Evolutionary conservation across 768 basidiomycete species (phyloP).

Genomic region (Punctularia strigosozonata): DNA sequence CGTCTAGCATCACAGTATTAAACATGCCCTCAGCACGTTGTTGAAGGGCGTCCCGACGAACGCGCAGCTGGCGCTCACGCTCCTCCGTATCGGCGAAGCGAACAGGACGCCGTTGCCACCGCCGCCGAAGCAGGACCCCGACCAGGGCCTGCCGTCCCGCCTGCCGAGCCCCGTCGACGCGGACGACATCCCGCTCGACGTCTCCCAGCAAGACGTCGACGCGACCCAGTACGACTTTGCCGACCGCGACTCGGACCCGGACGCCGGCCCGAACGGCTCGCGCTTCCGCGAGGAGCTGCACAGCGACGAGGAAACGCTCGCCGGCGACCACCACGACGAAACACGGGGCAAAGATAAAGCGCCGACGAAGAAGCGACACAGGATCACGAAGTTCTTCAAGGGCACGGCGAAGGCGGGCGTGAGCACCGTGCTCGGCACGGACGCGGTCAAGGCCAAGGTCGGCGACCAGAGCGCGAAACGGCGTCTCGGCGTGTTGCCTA

Average conservation of each 20-base stretch:
- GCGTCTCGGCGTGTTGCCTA: slow-evolving; percentile 18
- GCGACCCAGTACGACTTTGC: slow-evolving; percentile 1
- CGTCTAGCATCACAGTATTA: too few species aligned
- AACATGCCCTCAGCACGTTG: too few species aligned
- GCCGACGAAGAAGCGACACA: slow-evolving; percentile 7
- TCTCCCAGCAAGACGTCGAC: slow-evolving; percentile 8
- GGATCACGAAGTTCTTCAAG: slow-evolving; percentile 14
- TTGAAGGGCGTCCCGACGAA: slow-evolving; percentile 31
- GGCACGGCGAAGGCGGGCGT: slow-evolving; percentile 18
- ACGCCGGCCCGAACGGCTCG: too few species aligned
- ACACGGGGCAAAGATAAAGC: too few species aligned
- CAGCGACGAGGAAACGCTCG: too few species aligned
- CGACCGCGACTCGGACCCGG: slow-evolving; percentile 6
- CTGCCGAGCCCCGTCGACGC: too few species aligned
- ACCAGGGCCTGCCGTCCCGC: too few species aligned
- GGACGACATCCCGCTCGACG: too few species aligned
- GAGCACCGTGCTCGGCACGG: slow-evolving; percentile 16
- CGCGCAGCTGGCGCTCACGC: slow-evolving; percentile 28
- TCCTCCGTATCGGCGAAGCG: slow-evolving; percentile 28
- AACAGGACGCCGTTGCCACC: slow-evolving; percentile 27
- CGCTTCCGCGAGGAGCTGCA: too few species aligned
- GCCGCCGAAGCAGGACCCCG: slow-evolving; percentile 14
- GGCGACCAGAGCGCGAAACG: slow-evolving; percentile 18
- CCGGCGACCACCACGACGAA: too few species aligned
- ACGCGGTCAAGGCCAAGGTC: slow-evolving; percentile 19